Evolutionary conservation across 2,329 filamentous ascomycete genomes (phyloP).

Genomic region (Xylariaceae sp.): DNA sequence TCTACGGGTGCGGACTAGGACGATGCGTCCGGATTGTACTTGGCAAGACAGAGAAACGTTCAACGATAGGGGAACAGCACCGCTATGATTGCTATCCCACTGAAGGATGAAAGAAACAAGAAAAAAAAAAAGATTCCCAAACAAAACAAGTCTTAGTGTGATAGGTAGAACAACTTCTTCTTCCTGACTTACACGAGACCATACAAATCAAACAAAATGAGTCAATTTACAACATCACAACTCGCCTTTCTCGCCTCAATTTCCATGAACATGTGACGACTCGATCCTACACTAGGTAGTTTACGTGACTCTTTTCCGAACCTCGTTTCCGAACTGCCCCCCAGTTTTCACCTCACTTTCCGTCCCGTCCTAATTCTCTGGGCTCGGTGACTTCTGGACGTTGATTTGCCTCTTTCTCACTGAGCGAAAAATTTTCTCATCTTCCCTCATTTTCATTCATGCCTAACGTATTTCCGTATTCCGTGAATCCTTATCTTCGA

Average conservation of each 20-base stretch:
- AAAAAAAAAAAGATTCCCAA: constrained; percentile 1
- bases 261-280: not conserved
- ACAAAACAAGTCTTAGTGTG: not conserved
- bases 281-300: not conserved
- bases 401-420: no score
- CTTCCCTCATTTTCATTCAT: no score
- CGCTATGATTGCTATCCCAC: constrained; percentile 29
- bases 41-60: constrained; percentile 21
- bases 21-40: not conserved
- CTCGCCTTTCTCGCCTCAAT: not conserved
- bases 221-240: not conserved
- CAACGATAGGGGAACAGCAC: constrained; percentile 20
- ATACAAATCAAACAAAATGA: not conserved
- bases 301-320: not conserved
- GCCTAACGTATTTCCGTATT: no score
- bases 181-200: no score
- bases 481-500: no score
- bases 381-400: no score
- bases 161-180: no score
- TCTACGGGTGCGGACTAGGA: constrained; percentile 25
- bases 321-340: no score
- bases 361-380: no score
- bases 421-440: no score
- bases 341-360: no score
- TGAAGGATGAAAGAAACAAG: constrained; percentile 21